Base-by-base conservation (phyloP, 345 rosid genomes). In the Mercurialis annua region DNA sequence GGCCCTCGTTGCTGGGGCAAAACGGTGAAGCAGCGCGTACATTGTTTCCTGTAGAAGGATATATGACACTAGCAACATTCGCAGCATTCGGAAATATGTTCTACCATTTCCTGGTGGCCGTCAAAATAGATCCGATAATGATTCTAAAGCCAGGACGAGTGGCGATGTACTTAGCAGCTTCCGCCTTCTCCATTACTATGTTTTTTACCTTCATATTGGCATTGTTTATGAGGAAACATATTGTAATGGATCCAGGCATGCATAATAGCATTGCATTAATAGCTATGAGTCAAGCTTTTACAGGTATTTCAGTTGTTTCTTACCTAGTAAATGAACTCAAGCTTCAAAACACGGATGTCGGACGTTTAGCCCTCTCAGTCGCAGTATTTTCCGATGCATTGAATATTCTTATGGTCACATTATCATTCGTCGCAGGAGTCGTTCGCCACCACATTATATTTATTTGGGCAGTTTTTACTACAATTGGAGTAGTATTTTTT, bases 301-400 rank as follows among this genome's bases (percentile, higher is more conserved):
- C 47, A 34, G 59, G 69, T 16, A 33, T 65, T 16, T 55, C 59
- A 4, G 59, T 53, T 7, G 23, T 65, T 53, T 14, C 23, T 51
- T 9, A 24, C 23, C 18, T 65, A 4, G 8, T 52, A 50, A 52
- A n/a, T 4, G 69, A 65, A 36, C 69, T 52, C 11, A 65, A 40
- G 59, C 40, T 65, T 10, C 69, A 65, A 17, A 65, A 65, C 59
- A 65, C 69, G 16, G 69, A 65, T 4, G 31, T 65, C 17, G 59
- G 69, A 9, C 69, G 69, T 36, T 36, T 65, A 51, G 27, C 69
- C 14, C 47, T 65, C 6, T 31, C 69, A 23, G 21, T 33, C 0
- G 58, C 69, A 36, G 47, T 65, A 14, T 51, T 52, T 24, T 2
- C 69, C 0, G 59, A 65, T 21, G 2, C 26, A 40, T 12, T 65